Conservation (phyloP, 108 stramenopile species). For the Tribonema minus region DNA sequence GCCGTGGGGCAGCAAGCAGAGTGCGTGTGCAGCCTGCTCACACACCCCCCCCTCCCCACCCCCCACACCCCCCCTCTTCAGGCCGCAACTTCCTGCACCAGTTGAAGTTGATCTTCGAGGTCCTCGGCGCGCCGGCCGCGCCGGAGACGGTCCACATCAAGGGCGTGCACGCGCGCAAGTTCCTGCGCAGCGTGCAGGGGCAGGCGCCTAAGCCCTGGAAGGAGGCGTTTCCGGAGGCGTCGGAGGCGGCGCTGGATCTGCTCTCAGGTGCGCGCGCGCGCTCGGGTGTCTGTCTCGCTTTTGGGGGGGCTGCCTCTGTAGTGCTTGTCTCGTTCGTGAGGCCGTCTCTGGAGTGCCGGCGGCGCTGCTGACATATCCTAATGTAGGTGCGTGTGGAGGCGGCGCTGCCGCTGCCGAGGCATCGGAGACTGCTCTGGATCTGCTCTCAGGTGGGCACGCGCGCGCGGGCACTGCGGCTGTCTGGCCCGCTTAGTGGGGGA, state of each 20-base stretch:
- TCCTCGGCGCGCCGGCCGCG: constrained; percentile 73
- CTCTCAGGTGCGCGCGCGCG: not conserved
- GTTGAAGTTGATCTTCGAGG: constrained; percentile 83
- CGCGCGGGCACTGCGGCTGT: too few species aligned
- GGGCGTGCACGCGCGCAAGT: constrained; percentile 56
- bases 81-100: constrained; percentile 78
- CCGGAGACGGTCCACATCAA: constrained; percentile 47
- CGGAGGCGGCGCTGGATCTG: constrained; percentile 1
- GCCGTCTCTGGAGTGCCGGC: not conserved
- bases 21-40: too few species aligned
- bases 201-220: constrained; percentile 10
- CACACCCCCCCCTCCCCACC: not conserved
- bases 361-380: not conserved
- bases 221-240: constrained; percentile 15
- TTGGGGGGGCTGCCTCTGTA: too few species aligned
- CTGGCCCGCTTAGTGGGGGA: too few species aligned
- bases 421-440: not conserved
- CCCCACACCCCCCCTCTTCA: not conserved
- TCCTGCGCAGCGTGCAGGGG: constrained; percentile 38
- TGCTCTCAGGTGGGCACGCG: not conserved
- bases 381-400: not conserved
- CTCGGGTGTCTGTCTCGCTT: too few species aligned
- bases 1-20: too few species aligned
- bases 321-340: too few species aligned
- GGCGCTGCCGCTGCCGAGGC: not conserved